Evolutionary conservation across 139 green algal species (phyloP), one percentile per base, ranked within the genome.

Genomic region (Zygnema circumcarinatum): DNA sequence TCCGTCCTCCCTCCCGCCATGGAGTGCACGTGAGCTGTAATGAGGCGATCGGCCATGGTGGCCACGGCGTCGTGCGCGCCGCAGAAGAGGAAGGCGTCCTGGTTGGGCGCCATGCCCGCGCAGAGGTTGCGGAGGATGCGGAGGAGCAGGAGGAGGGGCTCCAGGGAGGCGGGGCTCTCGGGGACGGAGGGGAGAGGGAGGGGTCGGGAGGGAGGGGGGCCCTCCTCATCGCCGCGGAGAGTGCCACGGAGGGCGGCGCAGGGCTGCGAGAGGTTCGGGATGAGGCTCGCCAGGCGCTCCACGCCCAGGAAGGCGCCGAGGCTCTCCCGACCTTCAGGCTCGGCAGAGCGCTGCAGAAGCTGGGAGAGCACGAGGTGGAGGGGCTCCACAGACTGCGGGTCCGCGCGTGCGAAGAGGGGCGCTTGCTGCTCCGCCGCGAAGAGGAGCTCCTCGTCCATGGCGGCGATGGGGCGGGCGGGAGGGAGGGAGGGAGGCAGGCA

Each of bases 11-110:
- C 7, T 78, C 7, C 69, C 7, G 69, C 7, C 7, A 11, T 25
- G 1, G 68, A 31, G 38, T 53, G 0, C n/a, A 29, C 79, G 68
- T 32, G 79, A 31, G 38, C 31, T n/a, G 0, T 75, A 36, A 85
- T 85, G 39, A 85, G 80, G 39, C 3, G 31, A 20, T 85, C 68
- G n/a, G 67, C 79, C 52, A 85, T 85, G 31, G 74, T 69, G 25
- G 74, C 74, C 74, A 81, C 33, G 33, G 80, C 25, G 68, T 85
- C 0, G n/a, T 74, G 38, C 0, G 62, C 56, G n/a, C 68, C 68
- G 68, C 79, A 85, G 31, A 40, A 20, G n/a, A 85, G 79, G 79
- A 85, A 85, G n/a, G 79, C 54, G 32, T 85, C 62, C 68, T 85
- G 79, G 76, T 85, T 85, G 79, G 68, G 2, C 32, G 79, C 56